Conservation (phyloP, 345 rosid genomes). For the Theobroma cacao region DNA sequence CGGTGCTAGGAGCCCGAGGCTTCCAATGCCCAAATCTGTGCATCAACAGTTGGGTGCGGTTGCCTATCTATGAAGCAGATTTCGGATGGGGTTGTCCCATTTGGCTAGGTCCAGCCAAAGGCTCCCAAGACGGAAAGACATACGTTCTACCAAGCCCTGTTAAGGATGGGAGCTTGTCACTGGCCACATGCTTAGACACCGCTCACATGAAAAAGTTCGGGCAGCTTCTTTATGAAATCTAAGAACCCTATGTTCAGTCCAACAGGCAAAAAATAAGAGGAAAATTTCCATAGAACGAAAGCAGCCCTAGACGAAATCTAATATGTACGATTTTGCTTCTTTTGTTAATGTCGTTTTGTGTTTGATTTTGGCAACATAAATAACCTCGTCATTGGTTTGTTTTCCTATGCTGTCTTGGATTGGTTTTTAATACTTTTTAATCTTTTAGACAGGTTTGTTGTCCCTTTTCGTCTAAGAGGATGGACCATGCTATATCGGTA, state of each 20-base stretch:
- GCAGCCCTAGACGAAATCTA: too few species aligned
- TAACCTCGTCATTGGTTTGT: too few species aligned
- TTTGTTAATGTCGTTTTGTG: too few species aligned
- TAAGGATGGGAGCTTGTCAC: background rate
- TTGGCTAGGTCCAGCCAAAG: background rate
- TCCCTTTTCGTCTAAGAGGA: too few species aligned
- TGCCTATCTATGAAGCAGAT: background rate
- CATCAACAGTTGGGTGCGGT: background rate
- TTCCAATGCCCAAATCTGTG: background rate
- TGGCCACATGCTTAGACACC: background rate
- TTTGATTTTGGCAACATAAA: too few species aligned
- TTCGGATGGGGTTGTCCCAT: background rate
- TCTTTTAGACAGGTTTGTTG: too few species aligned
- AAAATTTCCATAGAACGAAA: too few species aligned
- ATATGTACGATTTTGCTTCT: too few species aligned
- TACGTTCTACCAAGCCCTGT: background rate
- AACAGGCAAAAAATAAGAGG: too few species aligned
- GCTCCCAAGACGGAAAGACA: background rate
- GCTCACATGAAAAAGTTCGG: slow-evolving; percentile 6
- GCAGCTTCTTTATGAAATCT: slow-evolving; percentile 2
- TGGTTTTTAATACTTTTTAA: too few species aligned
- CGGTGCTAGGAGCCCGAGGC: slow-evolving; percentile 20
- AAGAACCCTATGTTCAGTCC: background rate
- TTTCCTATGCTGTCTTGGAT: too few species aligned
- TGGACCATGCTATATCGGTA: too few species aligned